These are phyloP conservation scores for Phaeosphaeria sp. DNA, from an alignment of 2,329 filamentous ascomycete genomes.

Conservation along the genomic window DNA sequence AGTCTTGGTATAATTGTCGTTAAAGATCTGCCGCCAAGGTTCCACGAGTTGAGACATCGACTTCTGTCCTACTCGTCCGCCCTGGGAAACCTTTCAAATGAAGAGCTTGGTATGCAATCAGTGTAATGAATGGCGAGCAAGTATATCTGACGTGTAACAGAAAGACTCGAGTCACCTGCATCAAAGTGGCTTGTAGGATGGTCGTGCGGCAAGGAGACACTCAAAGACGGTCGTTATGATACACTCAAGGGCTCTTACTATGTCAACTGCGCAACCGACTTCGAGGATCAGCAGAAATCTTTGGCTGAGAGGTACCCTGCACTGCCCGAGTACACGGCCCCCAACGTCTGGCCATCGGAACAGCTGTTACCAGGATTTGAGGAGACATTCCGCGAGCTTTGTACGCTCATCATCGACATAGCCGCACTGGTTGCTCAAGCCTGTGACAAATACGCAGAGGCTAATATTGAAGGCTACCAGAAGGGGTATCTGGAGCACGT, in stretches of 20 bases:
- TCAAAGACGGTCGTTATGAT: conserved; percentile 78
- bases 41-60: conserved; percentile 71
- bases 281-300: conserved; percentile 66
- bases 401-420: conserved; percentile 84
- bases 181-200: conserved; percentile 72
- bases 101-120: conserved; percentile 68
- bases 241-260: conserved; percentile 85
- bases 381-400: conserved; percentile 74
- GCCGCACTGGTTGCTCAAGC: conserved; percentile 88
- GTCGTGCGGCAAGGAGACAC: conserved; percentile 82
- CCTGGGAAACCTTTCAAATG: conserved; percentile 77
- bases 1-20: conserved; percentile 95
- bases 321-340: conserved; percentile 86
- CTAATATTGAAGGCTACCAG: conserved; percentile 79
- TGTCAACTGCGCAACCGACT: conserved; percentile 72
- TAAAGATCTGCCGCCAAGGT: conserved; percentile 77
- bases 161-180: conserved; percentile 55
- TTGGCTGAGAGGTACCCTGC: conserved; percentile 61
- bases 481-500: conserved; percentile 83
- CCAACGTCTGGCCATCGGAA: conserved; percentile 85
- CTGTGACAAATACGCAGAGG: conserved; percentile 83
- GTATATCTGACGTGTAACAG: conserved; percentile 30
- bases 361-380: conserved; percentile 76
- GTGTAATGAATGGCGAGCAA: neutral
- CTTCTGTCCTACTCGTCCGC: conserved; percentile 89